phyloP scores from a whole-genome alignment of 2,329 filamentous ascomycete genomes.

The Ophiostoma triangulosporum region DNA sequence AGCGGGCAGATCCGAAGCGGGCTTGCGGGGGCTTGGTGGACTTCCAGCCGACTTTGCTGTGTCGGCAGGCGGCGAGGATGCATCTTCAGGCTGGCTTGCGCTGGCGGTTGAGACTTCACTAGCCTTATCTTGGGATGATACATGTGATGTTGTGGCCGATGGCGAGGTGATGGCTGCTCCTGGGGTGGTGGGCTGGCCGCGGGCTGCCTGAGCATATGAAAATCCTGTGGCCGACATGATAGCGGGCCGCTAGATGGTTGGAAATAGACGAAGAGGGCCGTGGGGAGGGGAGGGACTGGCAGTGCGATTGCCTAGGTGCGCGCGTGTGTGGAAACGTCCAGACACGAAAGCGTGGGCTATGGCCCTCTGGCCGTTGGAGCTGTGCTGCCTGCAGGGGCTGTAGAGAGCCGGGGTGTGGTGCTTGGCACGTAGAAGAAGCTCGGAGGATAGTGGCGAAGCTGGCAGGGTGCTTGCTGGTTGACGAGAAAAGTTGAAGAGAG shows the following conservation, averaged over 20 bases:
- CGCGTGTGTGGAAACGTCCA: not conserved
- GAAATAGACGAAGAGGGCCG: not conserved
- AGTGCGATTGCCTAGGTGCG: not conserved
- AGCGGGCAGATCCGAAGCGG: conserved; percentile 18
- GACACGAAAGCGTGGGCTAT: not conserved
- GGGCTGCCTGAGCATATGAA: conserved; percentile 92
- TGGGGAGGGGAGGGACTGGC: not conserved
- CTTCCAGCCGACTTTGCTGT: conserved; percentile 4
- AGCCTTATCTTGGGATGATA: conserved; percentile 16
- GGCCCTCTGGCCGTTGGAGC: not conserved
- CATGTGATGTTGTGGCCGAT: conserved; percentile 13
- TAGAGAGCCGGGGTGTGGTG: not conserved
- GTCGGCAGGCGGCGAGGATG: not conserved
- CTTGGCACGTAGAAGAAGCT: not conserved
- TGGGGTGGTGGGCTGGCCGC: conserved; percentile 46
- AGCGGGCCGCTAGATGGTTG: not conserved
- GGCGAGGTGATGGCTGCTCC: conserved; percentile 24
- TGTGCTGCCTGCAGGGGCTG: not conserved
- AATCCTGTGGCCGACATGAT: conserved; percentile 50
- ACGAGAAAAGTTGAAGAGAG: not conserved
- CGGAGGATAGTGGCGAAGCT: not conserved
- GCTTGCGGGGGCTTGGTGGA: conserved; percentile 3
- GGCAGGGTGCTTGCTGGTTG: not conserved
- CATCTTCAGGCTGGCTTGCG: not conserved
- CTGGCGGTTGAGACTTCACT: conserved; percentile 5